Evolutionary conservation across 2,329 filamentous ascomycete species (phyloP).

Genomic region (Colletotrichum godetiae): DNA sequence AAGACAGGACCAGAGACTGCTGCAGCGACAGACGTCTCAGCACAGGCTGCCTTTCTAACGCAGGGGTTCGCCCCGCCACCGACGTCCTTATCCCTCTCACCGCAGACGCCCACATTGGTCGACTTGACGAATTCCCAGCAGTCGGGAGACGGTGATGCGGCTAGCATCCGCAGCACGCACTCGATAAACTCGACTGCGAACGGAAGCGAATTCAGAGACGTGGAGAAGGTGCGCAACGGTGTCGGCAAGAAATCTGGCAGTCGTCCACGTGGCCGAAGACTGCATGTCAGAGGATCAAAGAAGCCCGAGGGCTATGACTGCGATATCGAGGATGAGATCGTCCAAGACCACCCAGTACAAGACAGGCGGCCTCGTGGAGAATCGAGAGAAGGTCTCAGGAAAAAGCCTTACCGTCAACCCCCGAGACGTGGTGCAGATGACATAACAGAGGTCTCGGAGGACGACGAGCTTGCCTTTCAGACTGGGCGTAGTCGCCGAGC

Average conservation of each 20-base stretch:
- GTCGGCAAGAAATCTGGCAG: background rate
- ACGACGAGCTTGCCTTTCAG: conserved; percentile 12
- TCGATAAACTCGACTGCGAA: background rate
- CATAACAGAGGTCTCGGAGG: background rate
- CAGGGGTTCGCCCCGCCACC: background rate
- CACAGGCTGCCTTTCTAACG: background rate
- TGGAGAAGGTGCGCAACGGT: conserved; percentile 5
- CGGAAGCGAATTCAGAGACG: background rate
- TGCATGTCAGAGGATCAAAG: background rate
- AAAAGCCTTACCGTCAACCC: background rate
- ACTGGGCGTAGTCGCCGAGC: background rate
- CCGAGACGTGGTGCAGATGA: background rate
- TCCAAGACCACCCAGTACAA: background rate
- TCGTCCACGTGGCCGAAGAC: background rate
- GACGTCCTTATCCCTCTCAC: background rate
- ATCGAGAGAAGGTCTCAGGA: background rate
- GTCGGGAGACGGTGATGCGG: conserved; percentile 12
- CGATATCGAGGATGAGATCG: background rate
- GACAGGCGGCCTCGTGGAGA: background rate
- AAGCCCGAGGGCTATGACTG: background rate
- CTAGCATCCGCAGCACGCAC: conserved; percentile 18
- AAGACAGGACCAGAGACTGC: conserved; percentile 2
- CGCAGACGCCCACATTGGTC: background rate
- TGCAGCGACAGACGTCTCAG: background rate
- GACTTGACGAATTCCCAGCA: conserved; percentile 22